Evolutionary conservation across 148 eudicot species (phyloP).

Genomic region (Chenopodium suecicum): DNA sequence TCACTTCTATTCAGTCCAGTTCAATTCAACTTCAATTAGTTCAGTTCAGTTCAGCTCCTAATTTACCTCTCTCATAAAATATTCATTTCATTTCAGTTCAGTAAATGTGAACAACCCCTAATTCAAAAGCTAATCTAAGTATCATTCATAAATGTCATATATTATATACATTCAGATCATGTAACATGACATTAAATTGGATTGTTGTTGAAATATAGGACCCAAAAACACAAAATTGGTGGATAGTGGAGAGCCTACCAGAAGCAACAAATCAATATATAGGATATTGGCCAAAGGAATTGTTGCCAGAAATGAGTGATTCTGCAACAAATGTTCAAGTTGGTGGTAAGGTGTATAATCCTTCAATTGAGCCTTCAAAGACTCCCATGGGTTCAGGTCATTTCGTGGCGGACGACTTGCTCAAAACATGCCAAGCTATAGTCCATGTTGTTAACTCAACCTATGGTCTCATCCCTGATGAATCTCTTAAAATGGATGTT

Average conservation of each 20-base stretch:
- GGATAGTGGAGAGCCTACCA: conserved; percentile 15
- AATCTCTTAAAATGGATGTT: no score
- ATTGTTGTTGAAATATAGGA: not conserved
- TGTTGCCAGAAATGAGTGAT: conserved; percentile 13
- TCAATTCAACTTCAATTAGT: no score
- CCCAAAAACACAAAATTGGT: conserved; percentile 18
- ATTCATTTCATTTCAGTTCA: no score
- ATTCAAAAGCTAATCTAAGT: not conserved
- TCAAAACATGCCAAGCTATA: not conserved
- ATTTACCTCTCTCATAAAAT: no score
- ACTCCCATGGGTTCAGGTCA: conserved; percentile 23
- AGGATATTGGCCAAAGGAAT: conserved; percentile 28
- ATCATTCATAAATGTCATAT: no score
- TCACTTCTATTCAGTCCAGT: no score
- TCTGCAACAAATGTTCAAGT: conserved; percentile 12
- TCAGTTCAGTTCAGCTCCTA: no score
- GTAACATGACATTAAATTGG: not conserved
- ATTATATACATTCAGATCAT: no score
- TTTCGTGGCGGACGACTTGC: not conserved
- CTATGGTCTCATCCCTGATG: no score
- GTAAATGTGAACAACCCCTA: no score
- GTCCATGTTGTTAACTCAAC: no score
- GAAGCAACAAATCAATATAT: not conserved
- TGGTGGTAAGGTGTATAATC: conserved; percentile 25
- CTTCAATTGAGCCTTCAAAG: conserved; percentile 5